Conservation (phyloP, 306 rosid species). For the Inga laurina region DNA sequence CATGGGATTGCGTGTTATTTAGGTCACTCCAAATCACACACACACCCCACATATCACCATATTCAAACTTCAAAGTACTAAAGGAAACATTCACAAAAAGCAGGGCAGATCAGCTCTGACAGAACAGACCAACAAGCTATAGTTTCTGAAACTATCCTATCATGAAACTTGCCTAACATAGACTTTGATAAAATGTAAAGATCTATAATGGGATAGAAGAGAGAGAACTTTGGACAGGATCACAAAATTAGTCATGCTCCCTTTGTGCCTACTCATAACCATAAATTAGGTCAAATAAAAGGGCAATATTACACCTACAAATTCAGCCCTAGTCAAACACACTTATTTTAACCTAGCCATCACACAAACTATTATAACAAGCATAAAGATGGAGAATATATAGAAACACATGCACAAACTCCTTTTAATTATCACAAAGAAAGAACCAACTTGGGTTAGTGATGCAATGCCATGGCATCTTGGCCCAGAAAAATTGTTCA, state of each 20-base stretch:
- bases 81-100: neutral
- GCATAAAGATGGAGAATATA: neutral
- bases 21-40: neutral
- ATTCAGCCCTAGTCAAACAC: neutral
- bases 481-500: slow-evolving; percentile 10
- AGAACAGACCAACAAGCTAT: neutral
- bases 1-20: neutral
- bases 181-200: neutral
- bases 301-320: neutral
- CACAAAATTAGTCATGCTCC: neutral
- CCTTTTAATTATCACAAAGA: neutral
- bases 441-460: slow-evolving; percentile 1
- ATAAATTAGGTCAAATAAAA: neutral
- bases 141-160: neutral
- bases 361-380: slow-evolving; percentile 1
- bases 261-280: neutral
- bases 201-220: neutral
- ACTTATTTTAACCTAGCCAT: neutral
- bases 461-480: neutral
- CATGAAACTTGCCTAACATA: neutral
- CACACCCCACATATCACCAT: neutral
- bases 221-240: neutral
- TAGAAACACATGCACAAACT: neutral
- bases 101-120: neutral
- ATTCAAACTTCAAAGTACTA: neutral